Conservation (phyloP, 2,329 filamentous ascomycete species). For the Dothiorella sarmentorum region DNA sequence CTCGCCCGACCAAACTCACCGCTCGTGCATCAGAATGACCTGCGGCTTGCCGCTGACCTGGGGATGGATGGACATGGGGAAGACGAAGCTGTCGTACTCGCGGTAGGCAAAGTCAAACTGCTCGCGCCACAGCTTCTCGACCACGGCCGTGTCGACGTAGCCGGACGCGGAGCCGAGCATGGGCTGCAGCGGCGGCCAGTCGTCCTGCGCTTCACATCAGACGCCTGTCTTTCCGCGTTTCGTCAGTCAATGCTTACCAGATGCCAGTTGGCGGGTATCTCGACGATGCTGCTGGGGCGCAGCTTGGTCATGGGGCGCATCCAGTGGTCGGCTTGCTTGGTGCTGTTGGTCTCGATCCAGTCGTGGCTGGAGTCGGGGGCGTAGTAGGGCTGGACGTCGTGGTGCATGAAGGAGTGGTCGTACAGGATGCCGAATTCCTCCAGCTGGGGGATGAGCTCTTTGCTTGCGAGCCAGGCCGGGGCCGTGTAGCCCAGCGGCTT, state of each 20-base stretch:
- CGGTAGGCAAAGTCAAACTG: slow-evolving; percentile 47
- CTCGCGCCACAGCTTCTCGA: slow-evolving; percentile 46
- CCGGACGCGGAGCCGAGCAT: slow-evolving; percentile 28
- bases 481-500: slow-evolving; percentile 44
- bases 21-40: slow-evolving; percentile 47
- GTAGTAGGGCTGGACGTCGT: slow-evolving; percentile 45
- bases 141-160: slow-evolving; percentile 40
- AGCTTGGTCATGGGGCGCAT: slow-evolving; percentile 38
- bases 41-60: slow-evolving; percentile 49
- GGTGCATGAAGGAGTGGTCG: slow-evolving; percentile 50
- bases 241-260: neutral
- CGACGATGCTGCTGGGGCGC: slow-evolving; percentile 37
- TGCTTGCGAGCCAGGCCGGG: slow-evolving; percentile 41
- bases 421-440: slow-evolving; percentile 44
- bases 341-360: slow-evolving; percentile 30
- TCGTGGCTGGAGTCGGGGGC: slow-evolving; percentile 27
- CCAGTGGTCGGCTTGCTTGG: slow-evolving; percentile 34
- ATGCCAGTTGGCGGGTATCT: slow-evolving; percentile 48
- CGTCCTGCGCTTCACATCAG: slow-evolving; percentile 31
- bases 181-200: slow-evolving; percentile 45
- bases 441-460: slow-evolving; percentile 39
- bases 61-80: slow-evolving; percentile 48
- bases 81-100: slow-evolving; percentile 47
- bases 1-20: slow-evolving; percentile 16
- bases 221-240: neutral